Conservation (phyloP, 805 yeast species). For the Wickerhamiella vanderwaltii region DNA sequence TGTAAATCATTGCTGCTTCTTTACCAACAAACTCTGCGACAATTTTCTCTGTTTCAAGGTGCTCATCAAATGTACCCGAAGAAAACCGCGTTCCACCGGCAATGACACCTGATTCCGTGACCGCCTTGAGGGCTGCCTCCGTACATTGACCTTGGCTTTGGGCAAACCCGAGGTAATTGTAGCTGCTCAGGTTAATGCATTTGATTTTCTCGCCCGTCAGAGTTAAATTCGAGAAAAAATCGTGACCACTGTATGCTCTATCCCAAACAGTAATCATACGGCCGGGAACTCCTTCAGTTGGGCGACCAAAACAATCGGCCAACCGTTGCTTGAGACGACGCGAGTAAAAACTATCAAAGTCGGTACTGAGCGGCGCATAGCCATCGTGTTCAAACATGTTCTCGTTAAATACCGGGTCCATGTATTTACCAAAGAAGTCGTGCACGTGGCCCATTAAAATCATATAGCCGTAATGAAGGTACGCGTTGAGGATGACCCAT, state of each 20-base stretch:
- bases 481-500: conserved; percentile 64
- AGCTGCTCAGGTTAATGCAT: conserved; percentile 77
- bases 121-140: conserved; percentile 51
- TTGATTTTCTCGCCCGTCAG: conserved; percentile 66
- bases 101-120: conserved; percentile 63
- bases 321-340: conserved; percentile 83
- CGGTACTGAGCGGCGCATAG: conserved; percentile 89
- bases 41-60: conserved; percentile 56
- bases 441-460: conserved; percentile 82
- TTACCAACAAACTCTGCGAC: conserved; percentile 83
- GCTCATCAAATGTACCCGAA: conserved; percentile 69
- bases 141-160: conserved; percentile 90
- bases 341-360: conserved; percentile 85
- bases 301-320: conserved; percentile 90
- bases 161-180: conserved; percentile 93
- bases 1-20: conserved; percentile 72
- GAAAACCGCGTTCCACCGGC: conserved; percentile 65
- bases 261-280: conserved; percentile 74
- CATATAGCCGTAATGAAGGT: conserved; percentile 69
- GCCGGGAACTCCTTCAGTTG: conserved; percentile 97
- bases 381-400: conserved; percentile 73
- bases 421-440: conserved; percentile 72
- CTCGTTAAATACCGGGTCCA: conserved; percentile 51
- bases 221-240: conserved; percentile 48
- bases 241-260: conserved; percentile 39